phyloP scores from a whole-genome alignment of 2,329 filamentous ascomycete species.

The Lanzia echinophila region DNA sequence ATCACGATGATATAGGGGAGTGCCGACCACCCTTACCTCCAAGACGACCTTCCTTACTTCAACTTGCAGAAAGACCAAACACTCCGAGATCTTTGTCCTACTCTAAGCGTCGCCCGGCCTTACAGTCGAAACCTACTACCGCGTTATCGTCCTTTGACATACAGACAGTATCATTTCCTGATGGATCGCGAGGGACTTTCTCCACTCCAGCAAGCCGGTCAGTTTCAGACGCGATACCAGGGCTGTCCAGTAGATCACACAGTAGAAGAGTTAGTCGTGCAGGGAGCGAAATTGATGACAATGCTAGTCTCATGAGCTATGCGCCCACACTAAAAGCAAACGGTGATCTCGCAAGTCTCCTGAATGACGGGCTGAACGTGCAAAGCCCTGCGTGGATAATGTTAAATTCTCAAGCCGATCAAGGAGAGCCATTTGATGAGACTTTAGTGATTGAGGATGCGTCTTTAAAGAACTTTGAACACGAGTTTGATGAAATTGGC shows the following conservation, averaged over 20 bases:
- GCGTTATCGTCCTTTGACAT: constrained; percentile 77
- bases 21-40: constrained; percentile 40
- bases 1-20: constrained; percentile 27
- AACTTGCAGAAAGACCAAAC: constrained; percentile 14
- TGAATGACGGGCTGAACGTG: constrained; percentile 62
- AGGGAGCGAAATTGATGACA: constrained; percentile 44
- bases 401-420: constrained; percentile 55
- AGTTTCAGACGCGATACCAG: constrained; percentile 26
- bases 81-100: constrained; percentile 12
- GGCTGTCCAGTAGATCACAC: constrained; percentile 21
- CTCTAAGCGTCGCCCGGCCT: constrained; percentile 29
- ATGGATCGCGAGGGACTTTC: constrained; percentile 61
- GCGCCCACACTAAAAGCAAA: constrained; percentile 42
- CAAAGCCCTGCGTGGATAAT: constrained; percentile 64
- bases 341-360: constrained; percentile 75
- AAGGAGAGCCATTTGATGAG: constrained; percentile 53
- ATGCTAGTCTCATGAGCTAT: constrained; percentile 43
- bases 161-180: constrained; percentile 66
- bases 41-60: constrained; percentile 32
- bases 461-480: constrained; percentile 59
- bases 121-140: constrained; percentile 68
- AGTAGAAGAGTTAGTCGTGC: constrained; percentile 27
- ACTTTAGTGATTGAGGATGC: constrained; percentile 41
- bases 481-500: constrained; percentile 73
- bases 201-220: constrained; percentile 33